phyloP scores from a whole-genome alignment of 768 basidiomycete genomes.

The Mycena amicta region DNA sequence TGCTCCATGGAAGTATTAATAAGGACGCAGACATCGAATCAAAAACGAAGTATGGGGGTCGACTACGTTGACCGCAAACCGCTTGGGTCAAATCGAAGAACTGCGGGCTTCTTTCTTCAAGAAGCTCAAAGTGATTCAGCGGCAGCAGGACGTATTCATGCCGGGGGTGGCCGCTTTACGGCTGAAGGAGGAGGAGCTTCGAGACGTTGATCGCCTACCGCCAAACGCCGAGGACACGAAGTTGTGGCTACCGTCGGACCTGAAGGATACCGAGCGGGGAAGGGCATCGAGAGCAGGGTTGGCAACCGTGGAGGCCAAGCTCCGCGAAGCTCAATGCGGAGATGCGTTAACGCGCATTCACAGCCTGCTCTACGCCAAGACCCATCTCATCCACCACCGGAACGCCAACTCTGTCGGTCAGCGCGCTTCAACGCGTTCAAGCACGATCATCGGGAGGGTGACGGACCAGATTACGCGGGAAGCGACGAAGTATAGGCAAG shows the following conservation, averaged over 20 bases:
- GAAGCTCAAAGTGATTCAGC: too few relatives aligned
- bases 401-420: too few relatives aligned
- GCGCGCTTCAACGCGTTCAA: neutral
- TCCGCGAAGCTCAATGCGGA: too few relatives aligned
- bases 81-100: neutral
- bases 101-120: too few relatives aligned
- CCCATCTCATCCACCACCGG: too few relatives aligned
- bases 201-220: neutral
- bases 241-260: neutral
- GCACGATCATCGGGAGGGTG: neutral
- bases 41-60: neutral
- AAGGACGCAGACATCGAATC: too few relatives aligned
- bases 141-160: too few relatives aligned
- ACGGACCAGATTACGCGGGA: neutral
- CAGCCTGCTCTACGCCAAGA: too few relatives aligned
- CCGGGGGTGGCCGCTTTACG: neutral
- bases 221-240: neutral
- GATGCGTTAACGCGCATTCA: neutral
- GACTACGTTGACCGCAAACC: neutral
- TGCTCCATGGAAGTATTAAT: neutral
- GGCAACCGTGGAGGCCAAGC: neutral
- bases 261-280: neutral
- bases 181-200: too few relatives aligned
- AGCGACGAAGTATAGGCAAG: neutral
- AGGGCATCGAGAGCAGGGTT: neutral